Evolutionary conservation across 352 stramenopile species (phyloP).

Genomic region (Phytophthora boehmeriae): DNA sequence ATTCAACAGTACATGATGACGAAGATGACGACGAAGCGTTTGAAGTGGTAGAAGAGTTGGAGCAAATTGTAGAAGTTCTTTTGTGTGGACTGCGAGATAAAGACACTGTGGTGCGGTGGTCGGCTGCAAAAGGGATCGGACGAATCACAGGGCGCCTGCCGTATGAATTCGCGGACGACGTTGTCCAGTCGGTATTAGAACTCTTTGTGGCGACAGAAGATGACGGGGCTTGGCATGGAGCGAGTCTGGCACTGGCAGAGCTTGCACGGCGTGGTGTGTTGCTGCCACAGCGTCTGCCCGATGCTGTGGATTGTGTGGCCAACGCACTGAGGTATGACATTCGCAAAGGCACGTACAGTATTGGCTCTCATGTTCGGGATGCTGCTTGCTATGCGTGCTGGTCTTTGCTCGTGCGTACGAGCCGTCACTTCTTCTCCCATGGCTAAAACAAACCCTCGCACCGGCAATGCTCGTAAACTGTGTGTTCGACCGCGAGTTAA

Average conservation of each 20-base stretch:
- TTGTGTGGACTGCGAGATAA: slow-evolving; percentile 91
- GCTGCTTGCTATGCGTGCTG: slow-evolving; percentile 98
- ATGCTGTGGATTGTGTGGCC: slow-evolving; percentile 94
- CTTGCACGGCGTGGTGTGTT: slow-evolving; percentile 95
- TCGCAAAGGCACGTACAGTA: slow-evolving; percentile 92
- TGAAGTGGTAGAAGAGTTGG: slow-evolving; percentile 94
- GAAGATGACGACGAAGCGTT: slow-evolving; percentile 58
- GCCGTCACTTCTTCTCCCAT: slow-evolving; percentile 89
- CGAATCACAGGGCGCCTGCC: slow-evolving; percentile 95
- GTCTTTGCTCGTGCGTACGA: slow-evolving; percentile 97
- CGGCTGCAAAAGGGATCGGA: slow-evolving; percentile 98
- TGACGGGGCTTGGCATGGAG: slow-evolving; percentile 97
- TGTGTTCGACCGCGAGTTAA: slow-evolving; percentile 98
- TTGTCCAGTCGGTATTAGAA: slow-evolving; percentile 95
- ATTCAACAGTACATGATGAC: slow-evolving; percentile 1
- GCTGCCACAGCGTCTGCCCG: slow-evolving; percentile 90
- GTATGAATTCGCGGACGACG: slow-evolving; percentile 95
- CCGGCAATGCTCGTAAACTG: slow-evolving; percentile 94
- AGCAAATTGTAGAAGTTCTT: slow-evolving; percentile 95
- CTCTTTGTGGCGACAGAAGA: slow-evolving; percentile 93
- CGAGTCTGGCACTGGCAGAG: slow-evolving; percentile 96
- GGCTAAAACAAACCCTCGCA: slow-evolving; percentile 88
- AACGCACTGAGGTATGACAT: slow-evolving; percentile 96
- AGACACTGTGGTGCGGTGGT: slow-evolving; percentile 99
- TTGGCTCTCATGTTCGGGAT: slow-evolving; percentile 97